Percentiles rank a stretch among this genome's conserved stretches.
Evolutionary conservation across 2,329 filamentous ascomycete species (phyloP).

Genomic region (Microcyclosporella mali): DNA sequence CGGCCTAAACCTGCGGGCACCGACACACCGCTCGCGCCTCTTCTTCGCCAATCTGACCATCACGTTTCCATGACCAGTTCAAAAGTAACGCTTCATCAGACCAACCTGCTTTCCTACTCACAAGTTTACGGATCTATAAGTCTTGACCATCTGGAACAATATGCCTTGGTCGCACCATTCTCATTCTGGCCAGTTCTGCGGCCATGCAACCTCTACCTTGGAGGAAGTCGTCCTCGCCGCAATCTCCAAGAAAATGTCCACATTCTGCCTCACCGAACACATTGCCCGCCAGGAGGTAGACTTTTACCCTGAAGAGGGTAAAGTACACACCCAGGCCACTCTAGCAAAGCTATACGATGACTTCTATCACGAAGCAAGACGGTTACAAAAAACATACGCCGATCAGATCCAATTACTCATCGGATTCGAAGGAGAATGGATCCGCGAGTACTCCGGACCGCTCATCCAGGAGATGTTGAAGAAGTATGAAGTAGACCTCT

Average conservation of each 20-base stretch:
- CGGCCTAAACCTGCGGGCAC: too few species aligned
- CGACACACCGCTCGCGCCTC: too few species aligned
- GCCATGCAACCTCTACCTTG: slow-evolving; percentile 77
- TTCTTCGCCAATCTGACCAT: too few species aligned
- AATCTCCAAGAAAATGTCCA: slow-evolving; percentile 69
- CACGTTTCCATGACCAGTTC: too few species aligned
- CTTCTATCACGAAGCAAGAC: slow-evolving; percentile 69
- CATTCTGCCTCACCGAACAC: slow-evolving; percentile 87
- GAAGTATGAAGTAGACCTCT: slow-evolving; percentile 70
- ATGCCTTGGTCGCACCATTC: slow-evolving; percentile 99
- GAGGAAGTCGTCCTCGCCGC: slow-evolving; percentile 78
- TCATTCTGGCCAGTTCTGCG: slow-evolving; percentile 96
- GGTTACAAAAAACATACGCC: slow-evolving; percentile 65
- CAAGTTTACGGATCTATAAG: too few species aligned
- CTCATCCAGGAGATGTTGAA: slow-evolving; percentile 55
- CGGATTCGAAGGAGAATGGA: slow-evolving; percentile 92
- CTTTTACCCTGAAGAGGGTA: slow-evolving; percentile 79
- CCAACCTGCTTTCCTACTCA: too few species aligned
- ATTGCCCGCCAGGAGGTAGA: slow-evolving; percentile 78
- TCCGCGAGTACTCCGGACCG: slow-evolving; percentile 60
- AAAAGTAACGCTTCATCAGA: too few species aligned
- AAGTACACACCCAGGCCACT: slow-evolving; percentile 36
- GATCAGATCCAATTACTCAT: slow-evolving; percentile 69
- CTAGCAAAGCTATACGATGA: slow-evolving; percentile 55
- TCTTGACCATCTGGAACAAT: too few species aligned